Conservation (phyloP, 192 early-diverging fungal species). For the Coemansia sp. region DNA sequence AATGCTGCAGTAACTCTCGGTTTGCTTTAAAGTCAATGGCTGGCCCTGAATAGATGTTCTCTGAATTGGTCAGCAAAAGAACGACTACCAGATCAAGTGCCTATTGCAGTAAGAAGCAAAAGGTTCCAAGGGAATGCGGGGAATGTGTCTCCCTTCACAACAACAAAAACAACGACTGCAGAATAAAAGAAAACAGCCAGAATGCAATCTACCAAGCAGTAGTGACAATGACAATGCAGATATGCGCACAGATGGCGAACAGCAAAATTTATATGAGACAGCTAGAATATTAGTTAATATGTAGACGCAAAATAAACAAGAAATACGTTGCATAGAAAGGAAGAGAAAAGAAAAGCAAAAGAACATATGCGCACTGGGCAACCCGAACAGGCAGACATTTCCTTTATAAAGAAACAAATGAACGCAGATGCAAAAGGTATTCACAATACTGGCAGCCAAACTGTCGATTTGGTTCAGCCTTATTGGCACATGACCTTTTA, state of each 20-base stretch:
- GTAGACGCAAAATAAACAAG: too few relatives aligned
- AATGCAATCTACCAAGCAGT: background rate
- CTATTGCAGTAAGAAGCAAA: background rate
- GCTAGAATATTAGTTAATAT: too few relatives aligned
- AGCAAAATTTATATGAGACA: background rate
- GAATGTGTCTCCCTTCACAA: constrained; percentile 5
- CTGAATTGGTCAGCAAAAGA: background rate
- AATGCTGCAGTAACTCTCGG: too few relatives aligned
- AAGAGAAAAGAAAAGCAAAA: too few relatives aligned
- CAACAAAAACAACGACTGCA: background rate
- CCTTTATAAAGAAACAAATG: too few relatives aligned
- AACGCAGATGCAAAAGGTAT: too few relatives aligned
- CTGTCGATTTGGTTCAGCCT: too few relatives aligned
- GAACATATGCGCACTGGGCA: background rate
- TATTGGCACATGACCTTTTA: too few relatives aligned
- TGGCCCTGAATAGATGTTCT: too few relatives aligned
- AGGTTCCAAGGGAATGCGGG: constrained; percentile 15
- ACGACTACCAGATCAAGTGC: background rate
- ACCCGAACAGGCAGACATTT: background rate
- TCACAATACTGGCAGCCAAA: too few relatives aligned
- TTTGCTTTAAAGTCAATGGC: too few relatives aligned
- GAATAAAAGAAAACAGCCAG: background rate
- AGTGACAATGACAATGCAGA: background rate
- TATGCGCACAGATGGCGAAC: background rate
- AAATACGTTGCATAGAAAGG: too few relatives aligned